A percentile compares a stretch with the other conserved stretches of the same genome.
phyloP scores from a whole-genome alignment of 1,284 basidiomycete genomes.

The Apiotrichum laibachii region DNA sequence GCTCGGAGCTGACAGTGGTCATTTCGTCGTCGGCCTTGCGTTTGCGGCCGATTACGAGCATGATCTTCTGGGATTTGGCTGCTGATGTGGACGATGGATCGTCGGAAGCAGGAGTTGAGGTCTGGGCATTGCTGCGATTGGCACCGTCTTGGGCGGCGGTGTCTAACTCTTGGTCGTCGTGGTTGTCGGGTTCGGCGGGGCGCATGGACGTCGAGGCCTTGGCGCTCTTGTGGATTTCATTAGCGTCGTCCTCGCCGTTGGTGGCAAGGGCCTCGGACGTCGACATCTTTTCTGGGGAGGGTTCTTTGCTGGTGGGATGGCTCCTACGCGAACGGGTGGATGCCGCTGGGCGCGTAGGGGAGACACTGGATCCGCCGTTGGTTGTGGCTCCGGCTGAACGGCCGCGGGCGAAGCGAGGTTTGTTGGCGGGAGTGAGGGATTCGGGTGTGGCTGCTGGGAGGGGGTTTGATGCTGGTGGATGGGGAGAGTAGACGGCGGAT shows the following conservation, averaged over 20 bases:
- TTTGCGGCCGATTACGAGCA: slow-evolving; percentile 14
- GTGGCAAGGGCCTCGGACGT: neutral
- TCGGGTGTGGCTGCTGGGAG: slow-evolving; percentile 2
- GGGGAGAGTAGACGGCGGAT: slow-evolving; percentile 19
- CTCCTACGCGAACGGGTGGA: slow-evolving; percentile 15
- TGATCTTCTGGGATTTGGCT: slow-evolving; percentile 8
- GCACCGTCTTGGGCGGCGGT: neutral
- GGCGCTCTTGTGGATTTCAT: neutral
- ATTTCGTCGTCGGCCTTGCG: slow-evolving; percentile 18
- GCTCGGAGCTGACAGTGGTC: slow-evolving; percentile 11
- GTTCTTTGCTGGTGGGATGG: slow-evolving; percentile 13
- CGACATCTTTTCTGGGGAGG: slow-evolving; percentile 21
- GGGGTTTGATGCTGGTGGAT: slow-evolving; percentile 9
- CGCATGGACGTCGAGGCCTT: neutral
- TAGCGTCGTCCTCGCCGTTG: neutral
- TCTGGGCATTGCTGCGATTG: neutral
- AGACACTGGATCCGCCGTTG: slow-evolving; percentile 8
- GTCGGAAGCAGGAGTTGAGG: too few species aligned
- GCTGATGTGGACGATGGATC: neutral
- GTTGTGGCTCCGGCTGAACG: slow-evolving; percentile 9
- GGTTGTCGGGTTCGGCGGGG: slow-evolving; percentile 1
- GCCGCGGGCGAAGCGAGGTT: slow-evolving; percentile 11
- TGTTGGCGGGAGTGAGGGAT: neutral
- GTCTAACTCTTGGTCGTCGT: neutral
- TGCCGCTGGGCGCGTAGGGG: slow-evolving; percentile 16